Evolutionary conservation across 2,329 filamentous ascomycete genomes (phyloP).

Genomic region (Colletotrichum lindemuthianum): DNA sequence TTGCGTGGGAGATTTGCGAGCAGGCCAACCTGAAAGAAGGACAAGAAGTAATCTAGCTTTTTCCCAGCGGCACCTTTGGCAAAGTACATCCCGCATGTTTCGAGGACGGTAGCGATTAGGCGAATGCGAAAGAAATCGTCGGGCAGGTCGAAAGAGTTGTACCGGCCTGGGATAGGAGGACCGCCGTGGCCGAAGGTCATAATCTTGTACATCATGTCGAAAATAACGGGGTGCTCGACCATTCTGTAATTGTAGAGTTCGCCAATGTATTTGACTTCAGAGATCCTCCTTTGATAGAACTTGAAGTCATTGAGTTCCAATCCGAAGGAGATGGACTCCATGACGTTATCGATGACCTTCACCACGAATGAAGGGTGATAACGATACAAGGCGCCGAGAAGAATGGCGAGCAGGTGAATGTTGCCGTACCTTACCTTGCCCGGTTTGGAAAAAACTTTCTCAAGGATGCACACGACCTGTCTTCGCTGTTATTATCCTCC

Average conservation of each 20-base stretch:
- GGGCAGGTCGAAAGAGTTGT: constrained; percentile 83
- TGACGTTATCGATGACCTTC: constrained; percentile 87
- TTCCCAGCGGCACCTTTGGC: constrained; percentile 93
- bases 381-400: constrained; percentile 87
- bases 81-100: constrained; percentile 96
- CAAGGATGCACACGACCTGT: constrained; percentile 76
- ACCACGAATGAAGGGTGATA: constrained; percentile 94
- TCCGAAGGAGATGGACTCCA: constrained; percentile 88
- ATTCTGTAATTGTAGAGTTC: constrained; percentile 98
- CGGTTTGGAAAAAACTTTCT: constrained; percentile 95
- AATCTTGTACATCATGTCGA: constrained; percentile 94
- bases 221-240: constrained; percentile 93
- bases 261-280: constrained; percentile 95
- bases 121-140: constrained; percentile 98
- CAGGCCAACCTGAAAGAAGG: constrained; percentile 81
- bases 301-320: constrained; percentile 97
- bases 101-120: constrained; percentile 86
- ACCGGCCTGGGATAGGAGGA: constrained; percentile 79
- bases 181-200: constrained; percentile 93
- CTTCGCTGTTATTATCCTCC: background rate
- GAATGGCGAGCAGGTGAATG: constrained; percentile 90
- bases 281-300: constrained; percentile 92
- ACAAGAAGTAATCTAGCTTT: constrained; percentile 97
- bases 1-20: background rate
- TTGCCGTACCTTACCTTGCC: constrained; percentile 98